Percentiles rank a stretch among this genome's conserved stretches.
Conservation (phyloP, 192 early-diverging fungal species). For the Nowakowskiella sp. region DNA sequence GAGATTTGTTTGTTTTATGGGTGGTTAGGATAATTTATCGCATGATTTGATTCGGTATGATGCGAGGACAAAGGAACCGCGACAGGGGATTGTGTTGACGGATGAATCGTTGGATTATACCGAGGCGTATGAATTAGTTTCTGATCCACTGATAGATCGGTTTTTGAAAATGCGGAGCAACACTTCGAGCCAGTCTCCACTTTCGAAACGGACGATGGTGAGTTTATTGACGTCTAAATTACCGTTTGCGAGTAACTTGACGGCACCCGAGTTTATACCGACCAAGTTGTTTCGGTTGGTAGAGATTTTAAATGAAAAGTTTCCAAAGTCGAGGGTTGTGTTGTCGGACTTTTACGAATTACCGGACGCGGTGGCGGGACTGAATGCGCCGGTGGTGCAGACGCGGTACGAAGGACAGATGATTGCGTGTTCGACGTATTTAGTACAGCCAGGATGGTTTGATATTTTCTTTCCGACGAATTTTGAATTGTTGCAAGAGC, state of each 20-base stretch:
- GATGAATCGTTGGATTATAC: slow-evolving; percentile 76
- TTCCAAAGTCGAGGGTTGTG: slow-evolving; percentile 80
- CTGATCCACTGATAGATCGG: slow-evolving; percentile 65
- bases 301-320: slow-evolving; percentile 65
- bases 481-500: slow-evolving; percentile 72
- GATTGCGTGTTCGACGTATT: slow-evolving; percentile 91
- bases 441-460: slow-evolving; percentile 97
- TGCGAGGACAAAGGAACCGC: slow-evolving; percentile 55
- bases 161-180: slow-evolving; percentile 57
- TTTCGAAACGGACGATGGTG: slow-evolving; percentile 13
- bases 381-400: slow-evolving; percentile 90
- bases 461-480: slow-evolving; percentile 99
- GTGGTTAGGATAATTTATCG: slow-evolving; percentile 84
- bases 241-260: slow-evolving; percentile 83
- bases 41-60: slow-evolving; percentile 93
- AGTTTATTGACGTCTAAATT: slow-evolving; percentile 21
- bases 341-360: slow-evolving; percentile 83
- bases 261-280: slow-evolving; percentile 80
- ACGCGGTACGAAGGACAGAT: slow-evolving; percentile 81
- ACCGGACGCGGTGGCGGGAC: slow-evolving; percentile 73
- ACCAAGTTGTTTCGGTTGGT: slow-evolving; percentile 71
- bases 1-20: neutral
- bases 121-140: slow-evolving; percentile 74
- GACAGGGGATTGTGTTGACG: slow-evolving; percentile 74
- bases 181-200: slow-evolving; percentile 58